These are phyloP conservation scores for Eimeria acervulina DNA, from an alignment of 169 alveolate genomes.

Conservation along the genomic window DNA sequence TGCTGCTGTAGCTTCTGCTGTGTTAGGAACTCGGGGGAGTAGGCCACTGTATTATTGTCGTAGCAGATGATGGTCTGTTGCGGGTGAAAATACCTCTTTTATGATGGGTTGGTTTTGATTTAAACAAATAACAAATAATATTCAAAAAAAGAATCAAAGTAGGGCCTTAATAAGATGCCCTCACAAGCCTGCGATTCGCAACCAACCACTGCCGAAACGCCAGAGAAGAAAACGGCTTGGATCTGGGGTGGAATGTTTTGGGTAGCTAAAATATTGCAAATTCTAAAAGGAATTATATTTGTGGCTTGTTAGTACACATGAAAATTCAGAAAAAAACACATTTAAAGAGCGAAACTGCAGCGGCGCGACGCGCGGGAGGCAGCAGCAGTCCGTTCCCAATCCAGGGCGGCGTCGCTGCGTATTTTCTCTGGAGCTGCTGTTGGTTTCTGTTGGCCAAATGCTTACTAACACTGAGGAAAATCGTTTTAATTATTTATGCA, in stretches of 20 bases:
- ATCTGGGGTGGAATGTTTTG: neutral
- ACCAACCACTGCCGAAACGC: conserved; percentile 31
- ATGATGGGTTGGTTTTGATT: neutral
- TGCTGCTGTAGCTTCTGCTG: neutral
- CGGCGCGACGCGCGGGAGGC: conserved; percentile 46
- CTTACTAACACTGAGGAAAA: neutral
- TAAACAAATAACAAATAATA: neutral
- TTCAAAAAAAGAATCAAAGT: neutral
- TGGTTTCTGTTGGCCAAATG: neutral
- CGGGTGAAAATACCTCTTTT: neutral
- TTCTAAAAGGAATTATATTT: neutral
- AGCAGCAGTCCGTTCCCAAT: conserved; percentile 26
- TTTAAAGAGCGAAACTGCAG: neutral
- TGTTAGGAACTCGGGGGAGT: neutral
- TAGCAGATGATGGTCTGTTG: neutral
- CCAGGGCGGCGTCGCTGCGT: conserved; percentile 24
- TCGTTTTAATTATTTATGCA: neutral
- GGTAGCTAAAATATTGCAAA: neutral
- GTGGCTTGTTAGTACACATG: neutral
- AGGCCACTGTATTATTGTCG: neutral
- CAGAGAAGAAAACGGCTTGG: no score
- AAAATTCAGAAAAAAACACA: neutral
- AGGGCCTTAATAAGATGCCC: neutral
- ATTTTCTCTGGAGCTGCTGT: neutral
- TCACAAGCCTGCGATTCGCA: neutral